A percentile compares a stretch with the other conserved stretches of the same genome.
Evolutionary conservation across 177 flowering plant genomes (phyloP).

Genomic region (Vitis hybrid): DNA sequence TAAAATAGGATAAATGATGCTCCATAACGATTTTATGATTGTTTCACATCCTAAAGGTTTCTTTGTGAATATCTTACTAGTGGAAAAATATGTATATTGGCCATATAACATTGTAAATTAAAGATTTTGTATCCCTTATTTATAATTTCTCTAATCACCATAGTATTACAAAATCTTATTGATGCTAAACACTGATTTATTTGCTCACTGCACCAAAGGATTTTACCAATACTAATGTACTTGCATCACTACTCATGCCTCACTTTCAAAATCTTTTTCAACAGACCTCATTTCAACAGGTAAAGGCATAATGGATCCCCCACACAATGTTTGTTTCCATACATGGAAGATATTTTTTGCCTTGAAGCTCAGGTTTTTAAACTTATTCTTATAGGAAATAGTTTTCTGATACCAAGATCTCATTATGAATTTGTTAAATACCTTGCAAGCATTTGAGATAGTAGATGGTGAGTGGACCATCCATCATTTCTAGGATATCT

Average conservation of each 20-base stretch:
- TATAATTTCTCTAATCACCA: background rate
- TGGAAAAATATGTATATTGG: background rate
- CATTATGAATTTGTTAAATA: constrained; percentile 62
- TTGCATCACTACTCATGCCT: constrained; percentile 69
- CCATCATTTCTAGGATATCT: background rate
- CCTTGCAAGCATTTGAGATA: constrained; percentile 62
- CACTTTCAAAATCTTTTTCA: constrained; percentile 92
- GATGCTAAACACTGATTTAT: constrained; percentile 12
- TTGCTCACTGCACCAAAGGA: constrained; percentile 63
- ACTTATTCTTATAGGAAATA: background rate
- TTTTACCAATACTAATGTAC: constrained; percentile 29
- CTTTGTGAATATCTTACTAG: background rate
- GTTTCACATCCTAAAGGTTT: background rate
- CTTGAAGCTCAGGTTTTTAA: background rate
- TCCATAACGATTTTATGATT: background rate
- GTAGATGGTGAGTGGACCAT: constrained; percentile 62
- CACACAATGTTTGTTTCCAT: background rate
- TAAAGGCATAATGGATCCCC: constrained; percentile 14
- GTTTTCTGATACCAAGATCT: constrained; percentile 60
- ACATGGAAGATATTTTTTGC: no score
- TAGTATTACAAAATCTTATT: background rate
- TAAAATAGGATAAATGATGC: background rate
- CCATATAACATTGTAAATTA: no score
- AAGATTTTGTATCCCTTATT: background rate
- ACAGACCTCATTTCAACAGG: constrained; percentile 92